Evolutionary conservation across 2,329 filamentous ascomycete species (phyloP).

Genomic region (Cordyceps tenuipes): DNA sequence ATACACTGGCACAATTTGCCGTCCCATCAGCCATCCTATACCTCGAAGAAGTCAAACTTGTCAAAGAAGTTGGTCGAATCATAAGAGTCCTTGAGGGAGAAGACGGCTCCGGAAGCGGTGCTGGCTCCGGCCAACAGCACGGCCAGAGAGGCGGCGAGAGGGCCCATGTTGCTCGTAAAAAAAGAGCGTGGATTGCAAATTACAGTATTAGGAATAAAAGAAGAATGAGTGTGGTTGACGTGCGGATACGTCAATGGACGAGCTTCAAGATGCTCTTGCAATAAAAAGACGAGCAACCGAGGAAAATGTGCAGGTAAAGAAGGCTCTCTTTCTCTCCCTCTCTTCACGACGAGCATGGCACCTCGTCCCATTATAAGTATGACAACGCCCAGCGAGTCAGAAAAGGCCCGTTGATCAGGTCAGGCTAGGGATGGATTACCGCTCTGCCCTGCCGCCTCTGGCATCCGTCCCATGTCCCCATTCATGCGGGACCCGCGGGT

Average conservation of each 20-base stretch:
- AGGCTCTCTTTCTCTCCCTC: too few species aligned
- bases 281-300: not conserved
- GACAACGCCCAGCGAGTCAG: not conserved
- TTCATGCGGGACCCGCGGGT: not conserved
- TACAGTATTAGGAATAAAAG: not conserved
- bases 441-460: not conserved
- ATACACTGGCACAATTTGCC: not conserved
- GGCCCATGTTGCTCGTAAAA: constrained; percentile 1
- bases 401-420: not conserved
- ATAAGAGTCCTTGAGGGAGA: constrained; percentile 1
- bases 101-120: constrained; percentile 2
- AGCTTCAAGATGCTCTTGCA: constrained; percentile 1
- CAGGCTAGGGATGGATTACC: too few species aligned
- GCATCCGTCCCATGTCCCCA: not conserved
- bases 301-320: not conserved
- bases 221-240: constrained; percentile 6
- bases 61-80: constrained; percentile 35
- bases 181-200: not conserved
- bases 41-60: constrained; percentile 37
- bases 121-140: constrained; percentile 2
- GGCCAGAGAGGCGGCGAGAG: not conserved
- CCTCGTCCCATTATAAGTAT: not conserved
- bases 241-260: constrained; percentile 12
- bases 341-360: not conserved
- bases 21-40: constrained; percentile 15